These are phyloP conservation scores for Fraxinus latifolia DNA, from an alignment of 305 asterid species.

Conservation along the genomic window DNA sequence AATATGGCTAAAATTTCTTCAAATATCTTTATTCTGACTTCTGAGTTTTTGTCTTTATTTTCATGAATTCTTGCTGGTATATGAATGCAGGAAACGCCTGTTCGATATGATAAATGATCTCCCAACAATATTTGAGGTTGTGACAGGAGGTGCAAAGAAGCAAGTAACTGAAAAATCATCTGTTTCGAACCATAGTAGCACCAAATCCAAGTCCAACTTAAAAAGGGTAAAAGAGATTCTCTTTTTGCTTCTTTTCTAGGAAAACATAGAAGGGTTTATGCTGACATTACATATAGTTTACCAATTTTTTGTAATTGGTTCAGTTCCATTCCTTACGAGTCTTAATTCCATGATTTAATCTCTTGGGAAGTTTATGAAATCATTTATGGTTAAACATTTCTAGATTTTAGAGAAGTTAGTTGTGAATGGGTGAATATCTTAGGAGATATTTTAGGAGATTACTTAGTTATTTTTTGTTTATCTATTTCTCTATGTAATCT, in stretches of 20 bases:
- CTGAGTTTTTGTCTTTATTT: slow-evolving; percentile 4
- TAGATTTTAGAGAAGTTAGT: neutral
- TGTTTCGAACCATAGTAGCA: slow-evolving; percentile 64
- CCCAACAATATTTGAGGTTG: slow-evolving; percentile 77
- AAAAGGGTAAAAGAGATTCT: slow-evolving; percentile 36
- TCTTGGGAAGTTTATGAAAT: no score
- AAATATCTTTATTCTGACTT: neutral
- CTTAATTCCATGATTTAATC: neutral
- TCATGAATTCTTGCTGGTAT: slow-evolving; percentile 15
- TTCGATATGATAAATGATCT: slow-evolving; percentile 76
- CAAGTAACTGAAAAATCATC: slow-evolving; percentile 66
- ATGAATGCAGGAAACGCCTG: slow-evolving; percentile 60
- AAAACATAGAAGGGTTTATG: slow-evolving; percentile 5
- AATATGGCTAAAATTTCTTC: slow-evolving; percentile 13
- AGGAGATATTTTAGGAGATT: neutral
- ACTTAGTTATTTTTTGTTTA: neutral
- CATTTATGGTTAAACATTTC: neutral
- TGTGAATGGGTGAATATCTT: neutral
- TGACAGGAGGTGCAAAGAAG: slow-evolving; percentile 64
- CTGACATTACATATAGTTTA: neutral
- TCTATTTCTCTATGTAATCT: neutral
- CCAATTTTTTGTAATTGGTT: neutral
- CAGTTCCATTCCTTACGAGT: neutral
- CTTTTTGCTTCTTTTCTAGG: neutral
- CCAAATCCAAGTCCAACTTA: slow-evolving; percentile 62